phyloP scores from a whole-genome alignment of 352 stramenopile species.

The Phytophthora sp. region DNA sequence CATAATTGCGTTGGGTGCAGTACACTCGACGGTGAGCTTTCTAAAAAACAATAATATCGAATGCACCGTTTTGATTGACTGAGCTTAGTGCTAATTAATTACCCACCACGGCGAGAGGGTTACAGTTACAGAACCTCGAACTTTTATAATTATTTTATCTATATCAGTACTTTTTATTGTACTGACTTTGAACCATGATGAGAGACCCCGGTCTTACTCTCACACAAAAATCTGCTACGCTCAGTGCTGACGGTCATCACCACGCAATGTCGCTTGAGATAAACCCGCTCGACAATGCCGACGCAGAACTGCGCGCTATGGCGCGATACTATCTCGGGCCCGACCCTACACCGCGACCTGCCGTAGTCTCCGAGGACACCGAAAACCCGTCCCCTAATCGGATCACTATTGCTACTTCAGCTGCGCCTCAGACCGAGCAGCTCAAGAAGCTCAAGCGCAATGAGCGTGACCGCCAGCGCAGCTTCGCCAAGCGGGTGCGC shows the following conservation, averaged over 20 bases:
- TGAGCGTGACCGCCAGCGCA: constrained; percentile 64
- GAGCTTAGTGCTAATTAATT: too few species aligned
- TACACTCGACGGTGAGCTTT: too few species aligned
- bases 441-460: constrained; percentile 57
- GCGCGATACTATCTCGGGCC: constrained; percentile 27
- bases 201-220: too few species aligned
- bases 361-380: background rate
- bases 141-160: too few species aligned
- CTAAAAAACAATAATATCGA: too few species aligned
- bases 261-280: constrained; percentile 11
- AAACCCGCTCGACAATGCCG: constrained; percentile 2
- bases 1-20: too few species aligned
- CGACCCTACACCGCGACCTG: constrained; percentile 20
- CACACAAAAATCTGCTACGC: too few species aligned
- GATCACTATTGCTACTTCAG: background rate
- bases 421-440: constrained; percentile 8
- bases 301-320: constrained; percentile 28
- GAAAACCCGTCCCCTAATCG: constrained; percentile 25
- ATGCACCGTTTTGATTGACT: too few species aligned
- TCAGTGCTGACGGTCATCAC: constrained; percentile 23
- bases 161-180: too few species aligned
- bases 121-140: too few species aligned
- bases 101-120: too few species aligned
- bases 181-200: too few species aligned
- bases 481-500: constrained; percentile 56